Percentiles rank a stretch among this genome's conserved stretches.
Evolutionary conservation across 768 basidiomycete species (phyloP).

Genomic region (Phaffia australis): DNA sequence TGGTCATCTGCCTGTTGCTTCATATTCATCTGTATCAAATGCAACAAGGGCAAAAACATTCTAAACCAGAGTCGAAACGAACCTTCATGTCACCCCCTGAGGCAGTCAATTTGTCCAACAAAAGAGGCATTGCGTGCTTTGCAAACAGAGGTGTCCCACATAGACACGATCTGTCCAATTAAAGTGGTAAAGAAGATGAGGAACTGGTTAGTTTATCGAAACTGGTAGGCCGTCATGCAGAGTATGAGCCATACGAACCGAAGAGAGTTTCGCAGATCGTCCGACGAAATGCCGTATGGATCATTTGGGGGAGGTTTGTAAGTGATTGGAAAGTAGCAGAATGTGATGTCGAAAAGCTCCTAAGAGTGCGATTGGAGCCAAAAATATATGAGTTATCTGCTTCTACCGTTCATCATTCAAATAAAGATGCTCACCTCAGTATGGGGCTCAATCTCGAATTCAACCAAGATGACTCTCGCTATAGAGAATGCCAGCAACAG

Average conservation of each 20-base stretch:
- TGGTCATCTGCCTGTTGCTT: not conserved
- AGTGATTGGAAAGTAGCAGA: conserved; percentile 97
- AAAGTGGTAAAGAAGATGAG: not conserved
- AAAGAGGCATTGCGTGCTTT: conserved; percentile 68
- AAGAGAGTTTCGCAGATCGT: conserved; percentile 66
- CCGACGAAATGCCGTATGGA: conserved; percentile 79
- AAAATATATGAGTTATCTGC: not conserved
- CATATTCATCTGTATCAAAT: not conserved
- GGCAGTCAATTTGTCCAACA: conserved; percentile 80
- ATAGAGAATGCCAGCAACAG: conserved; percentile 81
- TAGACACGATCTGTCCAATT: conserved; percentile 53
- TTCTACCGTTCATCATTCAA: not conserved
- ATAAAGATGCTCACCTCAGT: conserved; percentile 54
- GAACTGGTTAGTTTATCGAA: not conserved
- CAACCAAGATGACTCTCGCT: conserved; percentile 68
- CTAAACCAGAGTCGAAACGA: conserved; percentile 20
- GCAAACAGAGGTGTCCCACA: conserved; percentile 73
- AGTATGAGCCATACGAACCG: conserved; percentile 42
- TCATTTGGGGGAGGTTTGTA: conserved; percentile 90
- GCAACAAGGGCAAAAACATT: not conserved
- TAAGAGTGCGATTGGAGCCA: conserved; percentile 33
- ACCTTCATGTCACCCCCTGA: conserved; percentile 77
- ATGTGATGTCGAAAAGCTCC: conserved; percentile 87
- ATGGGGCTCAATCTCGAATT: conserved; percentile 65
- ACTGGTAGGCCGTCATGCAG: not conserved